Conservation (phyloP, 2,329 filamentous ascomycete genomes). For the Rutstroemia sp. region DNA sequence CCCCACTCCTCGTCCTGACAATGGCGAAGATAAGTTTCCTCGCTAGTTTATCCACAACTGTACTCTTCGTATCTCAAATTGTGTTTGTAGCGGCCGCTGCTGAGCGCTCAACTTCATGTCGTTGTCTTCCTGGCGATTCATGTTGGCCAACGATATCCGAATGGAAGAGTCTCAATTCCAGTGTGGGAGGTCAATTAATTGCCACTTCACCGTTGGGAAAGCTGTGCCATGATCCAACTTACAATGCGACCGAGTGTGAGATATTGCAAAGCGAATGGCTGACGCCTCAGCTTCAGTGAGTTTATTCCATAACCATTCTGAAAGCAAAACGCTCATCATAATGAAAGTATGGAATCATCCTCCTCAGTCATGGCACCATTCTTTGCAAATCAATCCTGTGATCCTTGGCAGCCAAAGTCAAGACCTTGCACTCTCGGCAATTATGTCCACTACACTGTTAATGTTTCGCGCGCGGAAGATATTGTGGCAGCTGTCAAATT, state of each 20-base stretch:
- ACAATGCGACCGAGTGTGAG: slow-evolving; percentile 10
- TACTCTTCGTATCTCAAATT: too few species aligned
- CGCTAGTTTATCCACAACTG: too few species aligned
- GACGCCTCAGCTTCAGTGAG: slow-evolving; percentile 7
- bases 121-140: slow-evolving; percentile 12
- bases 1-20: too few species aligned
- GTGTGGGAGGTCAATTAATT: slow-evolving; percentile 13
- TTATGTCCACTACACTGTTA: slow-evolving; percentile 30
- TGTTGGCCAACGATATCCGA: slow-evolving; percentile 12
- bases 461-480: slow-evolving; percentile 20
- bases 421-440: slow-evolving; percentile 33
- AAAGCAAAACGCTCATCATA: neutral
- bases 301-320: neutral
- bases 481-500: slow-evolving; percentile 32
- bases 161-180: slow-evolving; percentile 16
- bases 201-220: slow-evolving; percentile 12
- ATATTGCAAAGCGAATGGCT: slow-evolving; percentile 9
- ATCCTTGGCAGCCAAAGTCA: slow-evolving; percentile 30
- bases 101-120: neutral
- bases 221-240: slow-evolving; percentile 12
- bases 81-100: too few species aligned
- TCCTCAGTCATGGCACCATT: slow-evolving; percentile 28
- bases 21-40: too few species aligned
- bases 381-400: slow-evolving; percentile 33
- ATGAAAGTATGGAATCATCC: slow-evolving; percentile 1